Evolutionary conservation across 345 rosid genomes (phyloP).

Genomic region (Acer yangbiense): DNA sequence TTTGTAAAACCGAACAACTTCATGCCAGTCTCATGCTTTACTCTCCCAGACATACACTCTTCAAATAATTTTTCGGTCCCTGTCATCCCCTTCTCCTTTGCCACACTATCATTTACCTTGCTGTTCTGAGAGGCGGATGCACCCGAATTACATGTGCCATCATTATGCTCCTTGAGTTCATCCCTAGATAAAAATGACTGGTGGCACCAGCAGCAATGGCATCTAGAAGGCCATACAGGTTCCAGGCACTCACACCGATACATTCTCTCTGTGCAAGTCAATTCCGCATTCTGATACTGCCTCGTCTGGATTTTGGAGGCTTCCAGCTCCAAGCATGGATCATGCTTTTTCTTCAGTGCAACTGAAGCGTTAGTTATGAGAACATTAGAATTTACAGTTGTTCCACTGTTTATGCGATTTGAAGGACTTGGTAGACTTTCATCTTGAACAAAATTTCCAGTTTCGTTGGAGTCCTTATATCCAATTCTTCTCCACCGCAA

Average conservation of each 20-base stretch:
- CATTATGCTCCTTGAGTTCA: slow-evolving; percentile 33
- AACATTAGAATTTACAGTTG: slow-evolving; percentile 8
- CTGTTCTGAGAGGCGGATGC: slow-evolving; percentile 13
- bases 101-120: slow-evolving; percentile 5
- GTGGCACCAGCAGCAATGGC: slow-evolving; percentile 39
- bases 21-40: slow-evolving; percentile 16
- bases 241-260: slow-evolving; percentile 39
- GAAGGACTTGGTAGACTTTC: slow-evolving; percentile 3
- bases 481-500: slow-evolving; percentile 17
- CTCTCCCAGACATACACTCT: slow-evolving; percentile 7
- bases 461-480: slow-evolving; percentile 6
- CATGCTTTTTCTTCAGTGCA: slow-evolving; percentile 33
- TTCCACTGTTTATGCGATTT: background rate
- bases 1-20: slow-evolving; percentile 15
- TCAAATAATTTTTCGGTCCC: slow-evolving; percentile 19
- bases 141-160: slow-evolving; percentile 27
- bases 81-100: slow-evolving; percentile 9
- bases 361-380: slow-evolving; percentile 27
- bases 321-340: slow-evolving; percentile 24
- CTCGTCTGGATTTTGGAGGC: background rate
- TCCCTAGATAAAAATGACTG: slow-evolving; percentile 22
- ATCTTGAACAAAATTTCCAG: slow-evolving; percentile 6
- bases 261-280: slow-evolving; percentile 13
- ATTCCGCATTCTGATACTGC: slow-evolving; percentile 6
- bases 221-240: slow-evolving; percentile 35